Base-by-base conservation (phyloP, 129 eudicot species). In the Saposhnikovia divaricata region DNA sequence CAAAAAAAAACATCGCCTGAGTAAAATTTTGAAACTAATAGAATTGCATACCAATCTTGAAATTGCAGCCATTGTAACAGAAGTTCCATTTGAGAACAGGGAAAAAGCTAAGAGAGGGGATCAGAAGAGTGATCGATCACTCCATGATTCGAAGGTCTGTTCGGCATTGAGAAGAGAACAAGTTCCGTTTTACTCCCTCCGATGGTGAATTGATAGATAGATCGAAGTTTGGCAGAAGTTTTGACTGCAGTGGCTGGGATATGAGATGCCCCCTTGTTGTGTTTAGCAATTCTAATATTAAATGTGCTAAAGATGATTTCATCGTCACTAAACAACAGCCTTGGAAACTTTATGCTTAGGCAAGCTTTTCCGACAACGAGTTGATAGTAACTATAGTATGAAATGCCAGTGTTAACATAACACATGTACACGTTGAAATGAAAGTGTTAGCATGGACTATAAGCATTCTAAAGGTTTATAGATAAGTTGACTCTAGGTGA, bases 1-100 rank as follows among this genome's bases (percentile, higher is more conserved):
- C 90, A 83, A 45, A 76, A 37, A 5, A 83, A 81, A 45, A 68
- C 37, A 75, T 82, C 43, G 1, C n/a, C 55, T 43, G 77, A 1
- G 3, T 31, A 81, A 63, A 70, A 87, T 86, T 1, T 43, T 79
- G 50, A 46, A 69, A 4, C 82, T 82, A 31, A 77, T 78, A 66
- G 97, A 93, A 76, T 83, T 94, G 86, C 93, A 91, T 86, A 84
- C 96, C 4, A 87, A 86, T 73, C 89, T 81, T 80, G 97, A 93
- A 87, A 86, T 80, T 25, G 96, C 96, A 69, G 98, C 98, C 59
- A 84, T 90, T 73, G 87, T 91, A 48, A 82, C 90, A 31, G 34
- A 31, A 31, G 34, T 31, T 31, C 34, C 34, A 31, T 31, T 31
- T 31, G 34, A 31, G 34, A 31, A 31, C 34, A 31, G 34, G 34